Conservation (phyloP, 805 yeast genomes). For the Maudiozyma turicensis region DNA sequence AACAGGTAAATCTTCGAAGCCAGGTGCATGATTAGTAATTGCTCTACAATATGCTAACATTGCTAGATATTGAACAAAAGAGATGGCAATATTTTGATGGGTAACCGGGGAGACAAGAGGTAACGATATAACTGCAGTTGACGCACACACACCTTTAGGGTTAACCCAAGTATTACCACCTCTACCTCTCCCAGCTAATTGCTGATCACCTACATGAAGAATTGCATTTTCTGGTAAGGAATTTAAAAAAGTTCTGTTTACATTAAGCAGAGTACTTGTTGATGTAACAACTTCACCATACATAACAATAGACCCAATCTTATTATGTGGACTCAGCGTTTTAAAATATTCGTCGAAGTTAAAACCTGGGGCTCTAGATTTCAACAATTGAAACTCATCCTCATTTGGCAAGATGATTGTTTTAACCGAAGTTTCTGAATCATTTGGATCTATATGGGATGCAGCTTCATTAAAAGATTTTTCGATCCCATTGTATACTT, state of each 20-base stretch:
- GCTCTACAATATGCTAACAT: constrained; percentile 80
- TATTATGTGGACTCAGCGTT: constrained; percentile 25
- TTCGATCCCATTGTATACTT: constrained; percentile 15
- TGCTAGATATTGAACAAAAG: constrained; percentile 77
- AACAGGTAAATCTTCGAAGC: constrained; percentile 68
- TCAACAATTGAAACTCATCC: constrained; percentile 38
- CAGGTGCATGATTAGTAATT: constrained; percentile 46
- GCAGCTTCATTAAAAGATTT: constrained; percentile 9
- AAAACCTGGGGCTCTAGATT: constrained; percentile 61
- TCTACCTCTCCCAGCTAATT: constrained; percentile 86
- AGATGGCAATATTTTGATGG: constrained; percentile 48
- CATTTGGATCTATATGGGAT: constrained; percentile 28
- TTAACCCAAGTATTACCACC: constrained; percentile 94
- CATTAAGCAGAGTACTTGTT: constrained; percentile 69
- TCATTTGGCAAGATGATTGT: constrained; percentile 38
- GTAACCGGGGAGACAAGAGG: constrained; percentile 34
- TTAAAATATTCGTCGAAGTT: constrained; percentile 47
- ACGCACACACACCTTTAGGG: constrained; percentile 85
- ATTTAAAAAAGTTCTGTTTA: constrained; percentile 50
- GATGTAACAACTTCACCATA: constrained; percentile 90
- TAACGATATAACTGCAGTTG: constrained; percentile 58
- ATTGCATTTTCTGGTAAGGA: constrained; percentile 32
- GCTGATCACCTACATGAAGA: constrained; percentile 58
- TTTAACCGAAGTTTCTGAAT: constrained; percentile 47
- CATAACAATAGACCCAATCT: constrained; percentile 52